Evolutionary conservation across 345 rosid species (phyloP), one percentile per base, ranked within the genome.

Genomic region (Brassica rapa): DNA sequence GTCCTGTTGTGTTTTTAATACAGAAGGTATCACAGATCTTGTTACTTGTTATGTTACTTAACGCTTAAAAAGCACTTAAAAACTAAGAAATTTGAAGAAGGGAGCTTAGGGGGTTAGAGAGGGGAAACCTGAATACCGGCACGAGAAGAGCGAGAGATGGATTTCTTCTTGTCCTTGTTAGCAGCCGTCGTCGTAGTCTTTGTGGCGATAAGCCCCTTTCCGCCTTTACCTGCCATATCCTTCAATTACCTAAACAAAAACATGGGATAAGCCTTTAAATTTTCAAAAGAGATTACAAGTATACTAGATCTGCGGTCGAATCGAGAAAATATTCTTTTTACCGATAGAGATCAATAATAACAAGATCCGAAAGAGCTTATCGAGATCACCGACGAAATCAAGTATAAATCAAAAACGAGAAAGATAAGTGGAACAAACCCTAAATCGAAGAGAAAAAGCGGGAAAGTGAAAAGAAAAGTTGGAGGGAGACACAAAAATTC

Each of bases 221-320:
- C 98, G 23, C 98, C 98, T 81, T 93, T 93, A 16, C 98, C 98
- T 43, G 93, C 98, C 98, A 93, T 91, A 27, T 72, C 82, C 82
- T 57, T 71, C 24, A 27, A 27, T 63, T 2, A n/a, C 71, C 66
- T 59, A 14, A 19, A 56, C 30, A 67, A 21, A 23, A 3, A 19
- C 6, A 19, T 19, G 19, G 30, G n/a, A 2, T 15, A 32, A 2
- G 1, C 5, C 11, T 0, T 8, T 2, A 61, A 14, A 5, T n/a
- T 21, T 5, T 6, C 25, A 4, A 51, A 12, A 30, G 46, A 55
- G 51, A 23, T 4, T 4, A 49, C 29, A 49, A 63, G 8, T 43
- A 35, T 8, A 27, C 4, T 27, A 77, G 70, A 69, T 62, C 37
- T 63, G 55, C 43, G 2, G 65, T 76, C 55, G 8, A 67, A 67